These are phyloP conservation scores for Chytriomyces sp. DNA, from an alignment of 192 early-diverging fungal species.

Conservation along the genomic window DNA sequence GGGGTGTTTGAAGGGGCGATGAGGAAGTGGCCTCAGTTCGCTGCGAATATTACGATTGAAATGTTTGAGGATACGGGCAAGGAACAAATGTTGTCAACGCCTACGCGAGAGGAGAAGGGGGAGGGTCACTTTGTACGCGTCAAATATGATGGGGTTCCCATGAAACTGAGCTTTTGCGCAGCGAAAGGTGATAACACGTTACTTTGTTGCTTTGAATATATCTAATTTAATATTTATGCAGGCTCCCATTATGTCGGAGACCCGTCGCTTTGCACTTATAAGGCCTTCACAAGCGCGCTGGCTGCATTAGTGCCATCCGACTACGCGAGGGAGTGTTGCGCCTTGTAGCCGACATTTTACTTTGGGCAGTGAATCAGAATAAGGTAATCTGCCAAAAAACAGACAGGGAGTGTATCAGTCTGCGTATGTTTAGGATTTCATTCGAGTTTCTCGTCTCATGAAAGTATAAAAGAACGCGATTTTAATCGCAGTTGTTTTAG, in stretches of 20 bases:
- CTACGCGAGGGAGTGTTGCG: constrained; percentile 8
- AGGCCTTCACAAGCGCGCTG: constrained; percentile 5
- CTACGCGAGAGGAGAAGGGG: neutral
- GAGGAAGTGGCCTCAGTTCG: constrained; percentile 17
- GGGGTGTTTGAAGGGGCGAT: constrained; percentile 1
- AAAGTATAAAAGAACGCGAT: no score
- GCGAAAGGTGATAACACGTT: neutral
- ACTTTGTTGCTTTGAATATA: neutral
- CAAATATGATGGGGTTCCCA: constrained; percentile 15
- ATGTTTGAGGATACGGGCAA: constrained; percentile 4
- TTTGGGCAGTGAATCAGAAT: no score
- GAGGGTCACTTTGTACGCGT: constrained; percentile 15
- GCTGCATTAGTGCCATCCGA: neutral
- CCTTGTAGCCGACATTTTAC: no score
- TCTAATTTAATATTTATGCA: neutral
- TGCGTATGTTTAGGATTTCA: no score
- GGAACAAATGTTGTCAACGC: neutral
- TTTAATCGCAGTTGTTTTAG: no score
- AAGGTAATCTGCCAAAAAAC: no score
- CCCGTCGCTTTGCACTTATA: constrained; percentile 18
- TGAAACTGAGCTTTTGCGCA: neutral
- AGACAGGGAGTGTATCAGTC: no score
- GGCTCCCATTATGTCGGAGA: constrained; percentile 20
- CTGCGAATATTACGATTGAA: constrained; percentile 20
- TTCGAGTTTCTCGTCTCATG: no score